phyloP scores from a whole-genome alignment of 2,329 filamentous ascomycete species.

The Fusarium sp. region DNA sequence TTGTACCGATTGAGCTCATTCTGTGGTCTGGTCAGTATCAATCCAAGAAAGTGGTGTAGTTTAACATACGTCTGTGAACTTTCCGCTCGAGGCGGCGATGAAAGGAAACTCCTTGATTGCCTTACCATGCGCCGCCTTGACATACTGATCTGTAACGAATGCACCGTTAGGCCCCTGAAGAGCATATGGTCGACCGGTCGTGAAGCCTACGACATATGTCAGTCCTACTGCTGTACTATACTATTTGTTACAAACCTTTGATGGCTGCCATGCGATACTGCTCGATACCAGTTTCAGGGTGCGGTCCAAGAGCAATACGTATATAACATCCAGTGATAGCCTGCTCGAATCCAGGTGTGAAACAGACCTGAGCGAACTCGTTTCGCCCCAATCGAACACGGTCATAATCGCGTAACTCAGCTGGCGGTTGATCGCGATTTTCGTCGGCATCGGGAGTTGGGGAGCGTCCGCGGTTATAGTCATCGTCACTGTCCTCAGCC shows the following conservation, averaged over 20 bases:
- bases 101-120: conserved; percentile 89
- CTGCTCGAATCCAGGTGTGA: conserved; percentile 89
- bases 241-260: conserved; percentile 69
- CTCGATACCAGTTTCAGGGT: conserved; percentile 76
- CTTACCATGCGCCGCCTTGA: conserved; percentile 84
- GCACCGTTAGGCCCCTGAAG: conserved; percentile 81
- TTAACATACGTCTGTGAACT: conserved; percentile 79
- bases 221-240: conserved; percentile 18
- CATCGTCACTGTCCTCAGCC: conserved; percentile 80
- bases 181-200: conserved; percentile 83
- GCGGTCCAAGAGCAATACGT: conserved; percentile 84
- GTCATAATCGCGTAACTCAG: conserved; percentile 84
- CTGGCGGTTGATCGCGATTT: conserved; percentile 76
- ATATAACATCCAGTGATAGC: conserved; percentile 86
- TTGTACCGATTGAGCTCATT: conserved; percentile 86
- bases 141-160: conserved; percentile 88
- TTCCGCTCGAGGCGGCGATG: conserved; percentile 86
- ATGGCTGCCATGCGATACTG: conserved; percentile 91
- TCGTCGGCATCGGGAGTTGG: conserved; percentile 71
- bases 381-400: conserved; percentile 84
- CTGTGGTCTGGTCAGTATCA: conserved; percentile 55
- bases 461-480: conserved; percentile 73
- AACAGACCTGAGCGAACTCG: conserved; percentile 91
- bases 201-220: conserved; percentile 70
- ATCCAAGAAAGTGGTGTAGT: background rate